Conservation (phyloP, 2,329 filamentous ascomycete genomes). For the Boeremia lycopersici region DNA sequence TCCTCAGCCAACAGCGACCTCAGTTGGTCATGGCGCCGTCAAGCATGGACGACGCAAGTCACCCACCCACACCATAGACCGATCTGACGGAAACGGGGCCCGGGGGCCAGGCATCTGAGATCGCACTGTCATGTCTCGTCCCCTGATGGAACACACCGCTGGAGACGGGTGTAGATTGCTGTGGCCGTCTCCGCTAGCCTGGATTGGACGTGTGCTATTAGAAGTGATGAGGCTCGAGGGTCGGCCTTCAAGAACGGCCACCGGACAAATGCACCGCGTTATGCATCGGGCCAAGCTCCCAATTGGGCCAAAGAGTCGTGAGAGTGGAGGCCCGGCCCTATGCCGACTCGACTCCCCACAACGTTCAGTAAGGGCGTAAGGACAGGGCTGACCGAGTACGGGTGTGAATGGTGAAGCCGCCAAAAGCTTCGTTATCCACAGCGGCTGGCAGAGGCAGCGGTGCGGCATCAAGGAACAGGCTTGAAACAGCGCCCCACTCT, state of each 20-base stretch:
- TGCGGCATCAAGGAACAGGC: conserved; percentile 17
- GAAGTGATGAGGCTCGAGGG: conserved; percentile 40
- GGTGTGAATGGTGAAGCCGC: conserved; percentile 3
- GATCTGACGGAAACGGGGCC: conserved; percentile 9
- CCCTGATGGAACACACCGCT: conserved; percentile 23
- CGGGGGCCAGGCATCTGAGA: conserved; percentile 14
- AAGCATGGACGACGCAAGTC: conserved; percentile 11
- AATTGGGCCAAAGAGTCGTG: conserved; percentile 31
- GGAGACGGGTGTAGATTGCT: conserved; percentile 31
- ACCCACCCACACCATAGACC: conserved; percentile 10
- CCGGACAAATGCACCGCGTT: conserved; percentile 32
- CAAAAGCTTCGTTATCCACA: conserved; percentile 11
- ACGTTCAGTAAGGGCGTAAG: conserved; percentile 27
- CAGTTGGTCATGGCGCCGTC: conserved; percentile 10
- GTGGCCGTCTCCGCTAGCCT: conserved; percentile 30
- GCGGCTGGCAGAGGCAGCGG: conserved; percentile 19
- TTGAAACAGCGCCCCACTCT: conserved; percentile 23
- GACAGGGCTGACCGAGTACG: conserved; percentile 1
- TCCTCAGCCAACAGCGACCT: background rate
- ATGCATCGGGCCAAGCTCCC: conserved; percentile 42
- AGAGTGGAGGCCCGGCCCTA: conserved; percentile 35
- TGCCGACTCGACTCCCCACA: conserved; percentile 33
- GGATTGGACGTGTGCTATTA: conserved; percentile 23
- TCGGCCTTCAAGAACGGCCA: conserved; percentile 24
- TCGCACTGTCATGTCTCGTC: too few relatives aligned